A percentile compares a stretch with the other conserved stretches of the same genome.
Conservation (phyloP, 495 filamentous ascomycete species). For the Filosporella fistucella region DNA sequence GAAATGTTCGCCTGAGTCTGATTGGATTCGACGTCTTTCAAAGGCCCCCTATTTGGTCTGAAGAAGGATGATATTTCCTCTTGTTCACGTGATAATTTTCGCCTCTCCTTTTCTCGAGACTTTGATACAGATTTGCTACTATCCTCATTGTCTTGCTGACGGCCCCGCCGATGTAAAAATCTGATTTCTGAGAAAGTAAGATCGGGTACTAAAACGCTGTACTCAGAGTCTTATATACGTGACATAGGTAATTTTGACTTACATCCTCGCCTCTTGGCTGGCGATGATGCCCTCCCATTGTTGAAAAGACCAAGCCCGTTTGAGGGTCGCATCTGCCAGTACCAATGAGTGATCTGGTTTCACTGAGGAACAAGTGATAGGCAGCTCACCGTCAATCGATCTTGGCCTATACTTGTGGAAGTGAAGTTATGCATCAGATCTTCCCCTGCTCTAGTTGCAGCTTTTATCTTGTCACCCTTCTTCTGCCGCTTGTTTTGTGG, state of each 20-base stretch:
- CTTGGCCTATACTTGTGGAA: conserved; percentile 56
- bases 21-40: conserved; percentile 6
- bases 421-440: conserved; percentile 58
- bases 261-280: conserved; percentile 8
- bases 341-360: conserved; percentile 22
- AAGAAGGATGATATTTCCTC: conserved; percentile 40
- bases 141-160: conserved; percentile 1
- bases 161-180: conserved; percentile 42
- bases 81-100: conserved; percentile 27
- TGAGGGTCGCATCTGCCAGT: conserved; percentile 48
- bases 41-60: conserved; percentile 7
- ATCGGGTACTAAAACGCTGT: conserved; percentile 47
- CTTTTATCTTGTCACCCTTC: conserved; percentile 28
- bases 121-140: conserved; percentile 10
- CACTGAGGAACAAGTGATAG: background rate
- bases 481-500: conserved; percentile 25
- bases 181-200: conserved; percentile 64
- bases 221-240: background rate
- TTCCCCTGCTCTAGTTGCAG: conserved; percentile 28
- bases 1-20: too few species aligned
- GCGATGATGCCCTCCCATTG: conserved; percentile 63
- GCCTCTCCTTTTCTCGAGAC: conserved; percentile 19
- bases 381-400: conserved; percentile 55
- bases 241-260: conserved; percentile 2
- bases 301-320: conserved; percentile 61